Percentiles rank a stretch among this genome's conserved stretches.
phyloP scores from a whole-genome alignment of 345 rosid species.

The Brassica rapa region DNA sequence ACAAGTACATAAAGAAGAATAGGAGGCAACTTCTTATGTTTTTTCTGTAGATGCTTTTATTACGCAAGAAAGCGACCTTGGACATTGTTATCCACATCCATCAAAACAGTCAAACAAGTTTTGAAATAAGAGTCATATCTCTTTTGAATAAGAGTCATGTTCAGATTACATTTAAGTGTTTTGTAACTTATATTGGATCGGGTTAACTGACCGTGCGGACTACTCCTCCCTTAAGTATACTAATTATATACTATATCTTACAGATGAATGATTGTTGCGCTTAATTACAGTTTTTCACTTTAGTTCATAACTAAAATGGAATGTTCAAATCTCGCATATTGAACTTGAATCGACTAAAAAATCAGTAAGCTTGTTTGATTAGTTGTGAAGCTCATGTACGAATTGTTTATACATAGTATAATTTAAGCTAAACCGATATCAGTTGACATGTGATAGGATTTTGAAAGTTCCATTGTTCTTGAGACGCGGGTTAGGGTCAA shows the following conservation, averaged over 20 bases:
- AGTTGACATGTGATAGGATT: neutral
- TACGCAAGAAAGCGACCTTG: conserved; percentile 14
- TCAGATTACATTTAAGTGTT: conserved; percentile 24
- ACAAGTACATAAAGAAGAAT: neutral
- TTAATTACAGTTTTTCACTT: neutral
- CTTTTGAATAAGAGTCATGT: conserved; percentile 7
- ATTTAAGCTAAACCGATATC: neutral
- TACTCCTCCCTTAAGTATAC: neutral
- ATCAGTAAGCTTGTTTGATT: neutral
- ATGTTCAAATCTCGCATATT: neutral
- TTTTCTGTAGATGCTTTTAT: conserved; percentile 9
- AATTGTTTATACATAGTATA: neutral
- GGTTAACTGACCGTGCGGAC: conserved; percentile 34
- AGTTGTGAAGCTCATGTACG: neutral
- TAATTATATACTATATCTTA: neutral
- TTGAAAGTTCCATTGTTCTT: neutral
- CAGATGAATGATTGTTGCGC: neutral
- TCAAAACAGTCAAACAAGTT: conserved; percentile 30
- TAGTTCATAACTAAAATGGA: neutral
- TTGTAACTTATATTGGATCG: neutral
- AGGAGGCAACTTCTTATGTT: conserved; percentile 4
- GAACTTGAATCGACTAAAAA: neutral
- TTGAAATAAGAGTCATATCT: neutral
- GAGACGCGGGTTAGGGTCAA: conserved; percentile 21
- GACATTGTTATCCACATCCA: conserved; percentile 14